Conservation (phyloP, 352 stramenopile species). For the Elongisporangium senticosum region DNA sequence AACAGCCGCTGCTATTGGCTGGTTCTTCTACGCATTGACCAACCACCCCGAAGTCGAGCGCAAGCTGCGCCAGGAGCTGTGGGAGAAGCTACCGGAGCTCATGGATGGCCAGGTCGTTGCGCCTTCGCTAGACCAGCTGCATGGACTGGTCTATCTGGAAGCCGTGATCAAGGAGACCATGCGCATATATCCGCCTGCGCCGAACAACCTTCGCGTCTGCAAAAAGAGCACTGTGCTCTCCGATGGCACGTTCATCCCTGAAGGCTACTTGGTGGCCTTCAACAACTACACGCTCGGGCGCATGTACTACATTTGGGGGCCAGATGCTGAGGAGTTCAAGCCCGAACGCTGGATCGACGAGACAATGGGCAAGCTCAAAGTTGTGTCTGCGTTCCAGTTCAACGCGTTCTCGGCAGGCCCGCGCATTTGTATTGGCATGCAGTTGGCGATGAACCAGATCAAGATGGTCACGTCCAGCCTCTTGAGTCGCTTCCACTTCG, state of each 20-base stretch:
- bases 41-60: slow-evolving; percentile 41
- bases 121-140: slow-evolving; percentile 25
- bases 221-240: slow-evolving; percentile 38
- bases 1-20: slow-evolving; percentile 39
- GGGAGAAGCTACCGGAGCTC: slow-evolving; percentile 19
- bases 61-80: slow-evolving; percentile 21
- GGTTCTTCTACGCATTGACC: slow-evolving; percentile 52
- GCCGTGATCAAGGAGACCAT: slow-evolving; percentile 43
- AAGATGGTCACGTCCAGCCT: slow-evolving; percentile 32
- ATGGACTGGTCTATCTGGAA: slow-evolving; percentile 24
- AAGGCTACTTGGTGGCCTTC: slow-evolving; percentile 30
- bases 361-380: slow-evolving; percentile 18
- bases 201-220: slow-evolving; percentile 29
- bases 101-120: slow-evolving; percentile 13
- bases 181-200: slow-evolving; percentile 38
- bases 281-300: slow-evolving; percentile 35
- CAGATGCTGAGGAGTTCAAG: slow-evolving; percentile 28
- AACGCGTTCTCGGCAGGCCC: slow-evolving; percentile 31
- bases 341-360: slow-evolving; percentile 40
- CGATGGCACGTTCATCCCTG: slow-evolving; percentile 37
- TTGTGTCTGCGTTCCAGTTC: slow-evolving; percentile 27
- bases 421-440: slow-evolving; percentile 31
- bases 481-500: slow-evolving; percentile 34
- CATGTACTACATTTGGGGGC: slow-evolving; percentile 32
- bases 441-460: slow-evolving; percentile 41